A percentile compares a stretch with the other conserved stretches of the same genome.
Conservation (phyloP, 805 yeast species). For the Sugiyamaella qingdaonensis region DNA sequence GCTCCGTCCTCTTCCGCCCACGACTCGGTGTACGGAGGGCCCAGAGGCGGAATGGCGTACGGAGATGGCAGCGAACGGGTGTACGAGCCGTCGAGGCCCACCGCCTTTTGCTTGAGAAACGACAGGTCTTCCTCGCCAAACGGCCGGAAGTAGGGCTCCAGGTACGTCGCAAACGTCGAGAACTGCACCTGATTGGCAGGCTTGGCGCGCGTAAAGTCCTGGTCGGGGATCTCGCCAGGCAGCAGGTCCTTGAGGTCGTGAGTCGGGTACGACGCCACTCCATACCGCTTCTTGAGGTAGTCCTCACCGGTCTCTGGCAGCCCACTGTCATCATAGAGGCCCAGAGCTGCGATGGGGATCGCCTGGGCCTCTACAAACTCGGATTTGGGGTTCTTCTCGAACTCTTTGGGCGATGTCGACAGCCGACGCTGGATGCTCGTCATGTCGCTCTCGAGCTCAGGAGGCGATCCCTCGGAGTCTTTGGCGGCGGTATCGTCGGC, state of each 20-base stretch:
- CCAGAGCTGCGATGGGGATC: slow-evolving; percentile 64
- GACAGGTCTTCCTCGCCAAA: slow-evolving; percentile 78
- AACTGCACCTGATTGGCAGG: slow-evolving; percentile 90
- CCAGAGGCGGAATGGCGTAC: slow-evolving; percentile 77
- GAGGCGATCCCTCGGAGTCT: neutral
- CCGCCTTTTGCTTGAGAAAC: slow-evolving; percentile 58
- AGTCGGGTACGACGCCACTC: slow-evolving; percentile 86
- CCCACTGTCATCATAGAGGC: slow-evolving; percentile 59
- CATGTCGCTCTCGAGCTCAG: neutral
- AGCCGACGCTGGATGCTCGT: neutral
- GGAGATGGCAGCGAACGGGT: slow-evolving; percentile 44
- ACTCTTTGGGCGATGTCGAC: slow-evolving; percentile 1
- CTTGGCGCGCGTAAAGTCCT: slow-evolving; percentile 78
- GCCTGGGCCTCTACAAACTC: slow-evolving; percentile 71
- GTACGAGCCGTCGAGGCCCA: slow-evolving; percentile 34
- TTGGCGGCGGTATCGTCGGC: neutral
- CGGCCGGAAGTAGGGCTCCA: slow-evolving; percentile 79
- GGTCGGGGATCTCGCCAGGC: slow-evolving; percentile 86
- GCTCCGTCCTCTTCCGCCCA: slow-evolving; percentile 82
- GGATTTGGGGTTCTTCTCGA: slow-evolving; percentile 59
- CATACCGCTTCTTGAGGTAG: slow-evolving; percentile 68
- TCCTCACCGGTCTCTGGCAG: slow-evolving; percentile 67
- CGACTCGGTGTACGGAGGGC: slow-evolving; percentile 71
- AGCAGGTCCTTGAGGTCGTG: slow-evolving; percentile 66
- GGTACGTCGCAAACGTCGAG: slow-evolving; percentile 75